Conservation (phyloP, 2,329 filamentous ascomycete species). For the Cladosporium halotolerans region DNA sequence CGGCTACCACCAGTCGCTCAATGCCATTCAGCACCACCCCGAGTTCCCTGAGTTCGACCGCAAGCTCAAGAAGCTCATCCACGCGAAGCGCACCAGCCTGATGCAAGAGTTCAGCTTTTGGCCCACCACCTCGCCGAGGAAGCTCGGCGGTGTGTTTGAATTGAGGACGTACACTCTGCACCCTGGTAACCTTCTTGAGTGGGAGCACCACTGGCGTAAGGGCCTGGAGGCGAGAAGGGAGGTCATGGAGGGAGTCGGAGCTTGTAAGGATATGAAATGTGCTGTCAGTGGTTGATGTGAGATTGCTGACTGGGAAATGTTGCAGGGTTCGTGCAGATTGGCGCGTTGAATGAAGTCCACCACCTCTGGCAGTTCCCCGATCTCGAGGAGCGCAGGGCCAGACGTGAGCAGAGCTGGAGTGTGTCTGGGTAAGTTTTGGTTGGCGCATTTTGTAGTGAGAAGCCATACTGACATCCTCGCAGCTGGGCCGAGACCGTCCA, state of each 20-base stretch:
- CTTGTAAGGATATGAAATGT: background rate
- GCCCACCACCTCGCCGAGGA: conserved; percentile 86
- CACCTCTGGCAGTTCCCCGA: conserved; percentile 99
- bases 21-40: conserved; percentile 75
- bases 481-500: conserved; percentile 76
- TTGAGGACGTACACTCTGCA: conserved; percentile 93
- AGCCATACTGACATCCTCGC: background rate
- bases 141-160: conserved; percentile 90
- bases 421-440: conserved; percentile 53
- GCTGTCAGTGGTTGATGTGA: too few species aligned
- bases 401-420: conserved; percentile 86
- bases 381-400: conserved; percentile 82
- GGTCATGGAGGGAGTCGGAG: conserved; percentile 77
- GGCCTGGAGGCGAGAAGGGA: conserved; percentile 85
- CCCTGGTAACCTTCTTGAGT: conserved; percentile 91
- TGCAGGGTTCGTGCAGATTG: conserved; percentile 97
- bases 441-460: background rate
- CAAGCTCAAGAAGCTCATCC: conserved; percentile 80
- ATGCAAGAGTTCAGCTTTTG: conserved; percentile 99
- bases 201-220: conserved; percentile 96
- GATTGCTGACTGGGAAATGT: conserved; percentile 46
- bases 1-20: conserved; percentile 86
- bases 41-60: conserved; percentile 78
- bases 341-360: conserved; percentile 94
- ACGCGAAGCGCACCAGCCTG: conserved; percentile 75